Percentiles rank a stretch among this genome's conserved stretches.
Conservation (phyloP, 2,329 filamentous ascomycete species). For the Orbilia brochopaga region DNA sequence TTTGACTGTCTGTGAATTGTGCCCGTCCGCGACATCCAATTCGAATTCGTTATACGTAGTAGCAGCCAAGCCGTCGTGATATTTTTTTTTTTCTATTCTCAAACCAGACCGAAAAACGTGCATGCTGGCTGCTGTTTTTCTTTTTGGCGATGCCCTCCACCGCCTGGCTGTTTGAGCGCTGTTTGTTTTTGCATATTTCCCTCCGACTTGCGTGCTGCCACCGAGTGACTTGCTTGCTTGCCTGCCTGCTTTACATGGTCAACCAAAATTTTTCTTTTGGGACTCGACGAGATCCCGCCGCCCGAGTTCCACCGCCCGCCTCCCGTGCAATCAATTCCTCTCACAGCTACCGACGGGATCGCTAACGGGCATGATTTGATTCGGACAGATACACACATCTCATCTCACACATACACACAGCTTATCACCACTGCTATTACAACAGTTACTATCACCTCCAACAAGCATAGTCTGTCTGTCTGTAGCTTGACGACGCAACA, state of each 20-base stretch:
- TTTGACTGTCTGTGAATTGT: neutral
- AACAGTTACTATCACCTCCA: too few species aligned
- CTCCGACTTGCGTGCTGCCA: slow-evolving; percentile 41
- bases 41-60: too few species aligned
- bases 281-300: slow-evolving; percentile 5
- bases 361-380: neutral
- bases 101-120: too few species aligned
- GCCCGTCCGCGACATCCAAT: slow-evolving; percentile 19
- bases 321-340: neutral
- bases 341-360: neutral
- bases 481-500: slow-evolving; percentile 53
- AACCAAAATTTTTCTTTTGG: slow-evolving; percentile 38
- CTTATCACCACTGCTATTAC: neutral
- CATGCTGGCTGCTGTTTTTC: slow-evolving; percentile 9
- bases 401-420: neutral
- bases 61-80: neutral
- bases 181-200: slow-evolving; percentile 39
- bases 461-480: too few species aligned
- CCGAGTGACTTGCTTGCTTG: too few species aligned
- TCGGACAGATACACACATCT: neutral
- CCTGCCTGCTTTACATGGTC: too few species aligned
- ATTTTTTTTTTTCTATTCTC: slow-evolving; percentile 14
- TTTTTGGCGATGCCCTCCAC: slow-evolving; percentile 31
- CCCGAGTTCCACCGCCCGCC: slow-evolving; percentile 23
- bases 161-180: slow-evolving; percentile 20